Evolutionary conservation across 352 stramenopile species (phyloP), one percentile per base, ranked within the genome.

Genomic region (Pythium grandisporangium): DNA sequence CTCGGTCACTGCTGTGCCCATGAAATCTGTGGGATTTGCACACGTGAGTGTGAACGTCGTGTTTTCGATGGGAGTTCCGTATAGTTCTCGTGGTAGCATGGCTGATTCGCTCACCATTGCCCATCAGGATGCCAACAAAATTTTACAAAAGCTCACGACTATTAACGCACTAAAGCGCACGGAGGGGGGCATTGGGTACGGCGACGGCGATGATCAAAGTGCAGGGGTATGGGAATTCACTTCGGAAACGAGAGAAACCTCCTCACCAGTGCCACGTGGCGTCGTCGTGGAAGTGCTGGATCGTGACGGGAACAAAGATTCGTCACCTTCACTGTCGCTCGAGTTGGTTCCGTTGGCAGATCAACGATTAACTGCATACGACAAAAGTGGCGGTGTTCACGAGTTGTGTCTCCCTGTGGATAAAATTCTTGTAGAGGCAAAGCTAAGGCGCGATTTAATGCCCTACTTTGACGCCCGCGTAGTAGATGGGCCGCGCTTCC

Each of bases 261-360:
- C 27, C 8, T 50, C 13, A 66, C n/a, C n/a, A n/a, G n/a, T n/a
- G n/a, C n/a, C n/a, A n/a, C n/a, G n/a, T n/a, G 17, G 12, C 13
- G 30, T 84, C 5, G 26, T 37, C 4, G 23, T 73, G 12, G 40
- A 66, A 7, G 48, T 78, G 16, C 48, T 63, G 11, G 54, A 72
- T 23, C 16, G 30, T n/a, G 35, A 47, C 17, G 61, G 53, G 0
- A 36, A 50, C 16, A 45, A 53, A 4, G 46, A 55, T 5, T 56
- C 54, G 0, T 34, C 59, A 8, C 68, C 70, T 1, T 48, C 30
- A 5, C 25, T 77, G 14, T 55, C 55, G 13, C 25, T 78, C 4
- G 66, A 72, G 19, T 39, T 84, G 10, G 24, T 66, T 2, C 58
- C 70, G 5, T 51, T 82, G 5, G 56, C 72, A 7, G 69, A 88